Base-by-base conservation (phyloP, 2,329 filamentous ascomycete species). In the Paecilomyces sp. region DNA sequence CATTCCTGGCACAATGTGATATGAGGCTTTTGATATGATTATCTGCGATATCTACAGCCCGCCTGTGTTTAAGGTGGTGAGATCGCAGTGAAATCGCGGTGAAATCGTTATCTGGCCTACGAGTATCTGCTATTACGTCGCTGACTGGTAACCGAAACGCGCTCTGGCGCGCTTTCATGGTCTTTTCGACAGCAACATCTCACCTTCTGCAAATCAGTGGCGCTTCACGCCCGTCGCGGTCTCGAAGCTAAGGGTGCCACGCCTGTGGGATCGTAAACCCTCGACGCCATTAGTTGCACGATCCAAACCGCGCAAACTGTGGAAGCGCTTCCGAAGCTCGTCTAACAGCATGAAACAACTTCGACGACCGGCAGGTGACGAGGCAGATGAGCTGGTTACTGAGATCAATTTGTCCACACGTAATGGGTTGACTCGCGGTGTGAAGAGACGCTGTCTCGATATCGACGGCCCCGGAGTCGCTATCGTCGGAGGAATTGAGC, bases 231-330 rank as follows among this genome's bases (percentile, higher is more conserved):
- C 77, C 9, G 67, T 71, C 57, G 74, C 31, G 31, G 31, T 74
- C 55, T 66, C 67, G 33, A 60, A 67, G n/a, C 70, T 66, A 54
- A 66, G 68, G 33, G 61, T 68, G 36, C 75, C 75, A 31, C 75
- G 74, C 59, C 64, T 75, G 60, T 79, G 77, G 77, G 77, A 79
- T 58, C 76, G 77, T 60, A 75, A 75, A 58, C 77, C 77, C 18
- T 73, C 76, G 3, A 77, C 74, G 5, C 72, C 77, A 3, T 74
- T 76, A 55, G 62, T 70, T 41, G 64, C 71, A 13, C 74, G 75
- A 11, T 69, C 73, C 50, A 76, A 75, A 50, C 69, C 76, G 47
- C 75, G 75, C 55, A 80, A 78, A 59, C 69, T 80, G 58, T 80
- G 77, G 77, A 80, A 79, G 64, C 73, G 77, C 55, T 72, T 79